Conservation (phyloP, 164 flowering plant species). For the Magnolia sinica region DNA sequence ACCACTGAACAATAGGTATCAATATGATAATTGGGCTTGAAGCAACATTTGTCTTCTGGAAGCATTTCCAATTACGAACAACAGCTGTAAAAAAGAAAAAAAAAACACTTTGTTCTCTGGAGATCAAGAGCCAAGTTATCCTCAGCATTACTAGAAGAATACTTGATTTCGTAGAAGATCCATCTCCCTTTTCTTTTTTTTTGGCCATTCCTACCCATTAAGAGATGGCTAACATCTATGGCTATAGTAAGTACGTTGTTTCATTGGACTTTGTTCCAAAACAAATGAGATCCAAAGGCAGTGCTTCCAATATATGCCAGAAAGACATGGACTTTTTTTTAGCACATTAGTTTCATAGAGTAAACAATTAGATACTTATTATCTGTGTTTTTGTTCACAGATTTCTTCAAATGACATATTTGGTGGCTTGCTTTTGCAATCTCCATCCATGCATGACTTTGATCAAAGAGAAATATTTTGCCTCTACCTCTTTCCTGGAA, state of each 20-base stretch:
- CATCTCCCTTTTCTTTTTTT: neutral
- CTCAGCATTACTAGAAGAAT: neutral
- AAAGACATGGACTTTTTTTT: neutral
- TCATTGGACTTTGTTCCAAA: no score
- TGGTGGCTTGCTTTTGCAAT: constrained; percentile 72
- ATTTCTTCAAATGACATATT: constrained; percentile 47
- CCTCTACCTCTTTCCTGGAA: constrained; percentile 68
- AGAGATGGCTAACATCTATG: no score
- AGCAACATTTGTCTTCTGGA: neutral
- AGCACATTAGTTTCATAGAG: neutral
- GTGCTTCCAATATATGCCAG: neutral
- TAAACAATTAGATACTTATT: neutral
- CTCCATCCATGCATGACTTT: constrained; percentile 57
- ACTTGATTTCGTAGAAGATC: neutral
- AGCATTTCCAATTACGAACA: neutral
- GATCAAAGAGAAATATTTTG: constrained; percentile 86
- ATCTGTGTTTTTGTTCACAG: constrained; percentile 26
- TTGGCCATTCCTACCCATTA: no score
- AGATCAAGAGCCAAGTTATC: neutral
- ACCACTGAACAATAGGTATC: neutral
- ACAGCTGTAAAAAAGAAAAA: neutral
- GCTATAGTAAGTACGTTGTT: no score
- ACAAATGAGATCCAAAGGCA: neutral
- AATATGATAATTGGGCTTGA: neutral
- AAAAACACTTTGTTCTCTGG: neutral